Base-by-base conservation (phyloP, 768 basidiomycete genomes). In the Chalciporus sphaerocephalus region DNA sequence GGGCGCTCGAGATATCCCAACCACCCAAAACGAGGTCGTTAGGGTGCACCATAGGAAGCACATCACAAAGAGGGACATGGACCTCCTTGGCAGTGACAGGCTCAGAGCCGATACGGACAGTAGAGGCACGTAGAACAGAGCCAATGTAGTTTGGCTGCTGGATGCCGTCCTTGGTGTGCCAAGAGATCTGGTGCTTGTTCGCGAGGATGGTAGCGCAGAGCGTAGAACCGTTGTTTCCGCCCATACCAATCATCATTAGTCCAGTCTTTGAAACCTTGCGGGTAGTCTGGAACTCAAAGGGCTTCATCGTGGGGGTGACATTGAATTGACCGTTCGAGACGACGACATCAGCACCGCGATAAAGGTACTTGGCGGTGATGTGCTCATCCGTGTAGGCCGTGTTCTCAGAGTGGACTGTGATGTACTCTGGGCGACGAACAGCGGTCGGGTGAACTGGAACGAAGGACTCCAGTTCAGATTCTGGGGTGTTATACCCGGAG, bases 91-190 rank as follows among this genome's bases (percentile, higher is more conserved):
- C 87, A 3, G 83, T 83, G 23, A 66, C 60, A 30, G 81, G 78
- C 54, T 98, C 92, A 44, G 78, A 76, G 35, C 96, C 96, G 47
- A 99, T 78, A 60, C 90, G 83, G 50, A 98, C 79, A 40, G 96
- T 99, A 36, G 93, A 96, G 3, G 94, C 95, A 51, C 94, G 91
- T 46, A 98, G 84, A 58, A 99, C 74, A 17, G 95, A 97, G 40
- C 94, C 95, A 55, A 97, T 92, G 73, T 97, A 97, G 74, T 99
- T 97, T 61, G 96, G 96, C 64, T 85, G 87, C 70, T 95, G 90
- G 50, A 87, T 58, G 40, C 95, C 93, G 25, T 76, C 71, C 77
- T 96, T 97, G 69, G 93, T 98, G 70, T 82, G 80, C 96, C 95
- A 99, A 48, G 76, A 70, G 67, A 98, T 92, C 68, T 88, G 83